These are phyloP conservation scores for Davidsoniella neocaledoniae DNA, from an alignment of 2,329 filamentous ascomycete species.

Conservation along the genomic window DNA sequence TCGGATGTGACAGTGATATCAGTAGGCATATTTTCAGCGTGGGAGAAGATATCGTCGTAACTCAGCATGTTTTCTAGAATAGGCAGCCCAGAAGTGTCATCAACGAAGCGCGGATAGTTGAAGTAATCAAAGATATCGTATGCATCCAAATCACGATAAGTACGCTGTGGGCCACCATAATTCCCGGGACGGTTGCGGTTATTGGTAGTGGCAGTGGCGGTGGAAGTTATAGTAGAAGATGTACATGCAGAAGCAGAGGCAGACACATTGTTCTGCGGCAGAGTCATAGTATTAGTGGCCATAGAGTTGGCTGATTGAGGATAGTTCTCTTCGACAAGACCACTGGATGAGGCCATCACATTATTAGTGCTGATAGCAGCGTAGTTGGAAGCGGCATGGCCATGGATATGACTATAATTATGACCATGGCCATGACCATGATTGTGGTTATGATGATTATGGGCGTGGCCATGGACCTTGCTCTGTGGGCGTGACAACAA, in stretches of 20 bases:
- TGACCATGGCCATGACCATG: neutral
- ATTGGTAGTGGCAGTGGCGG: conserved; percentile 57
- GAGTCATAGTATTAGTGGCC: neutral
- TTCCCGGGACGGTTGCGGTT: neutral
- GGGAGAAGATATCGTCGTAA: too few species aligned
- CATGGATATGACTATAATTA: neutral
- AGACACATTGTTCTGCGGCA: neutral
- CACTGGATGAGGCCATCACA: neutral
- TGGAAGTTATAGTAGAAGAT: conserved; percentile 28
- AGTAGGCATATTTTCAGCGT: too few species aligned
- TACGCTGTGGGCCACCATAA: neutral
- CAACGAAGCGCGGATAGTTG: conserved; percentile 55
- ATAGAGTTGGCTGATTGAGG: neutral
- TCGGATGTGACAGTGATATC: too few species aligned
- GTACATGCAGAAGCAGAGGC: too few species aligned
- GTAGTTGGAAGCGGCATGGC: conserved; percentile 19
- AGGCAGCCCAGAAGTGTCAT: conserved; percentile 11
- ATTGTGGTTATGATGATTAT: neutral
- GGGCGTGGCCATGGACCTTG: neutral
- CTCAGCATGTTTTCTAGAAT: neutral
- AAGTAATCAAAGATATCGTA: conserved; percentile 91
- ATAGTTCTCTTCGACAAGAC: neutral
- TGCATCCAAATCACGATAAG: conserved; percentile 56
- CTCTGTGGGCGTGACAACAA: conserved; percentile 66
- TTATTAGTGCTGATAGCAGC: neutral